phyloP scores from a whole-genome alignment of 768 basidiomycete species.

The Collybia sordida region DNA sequence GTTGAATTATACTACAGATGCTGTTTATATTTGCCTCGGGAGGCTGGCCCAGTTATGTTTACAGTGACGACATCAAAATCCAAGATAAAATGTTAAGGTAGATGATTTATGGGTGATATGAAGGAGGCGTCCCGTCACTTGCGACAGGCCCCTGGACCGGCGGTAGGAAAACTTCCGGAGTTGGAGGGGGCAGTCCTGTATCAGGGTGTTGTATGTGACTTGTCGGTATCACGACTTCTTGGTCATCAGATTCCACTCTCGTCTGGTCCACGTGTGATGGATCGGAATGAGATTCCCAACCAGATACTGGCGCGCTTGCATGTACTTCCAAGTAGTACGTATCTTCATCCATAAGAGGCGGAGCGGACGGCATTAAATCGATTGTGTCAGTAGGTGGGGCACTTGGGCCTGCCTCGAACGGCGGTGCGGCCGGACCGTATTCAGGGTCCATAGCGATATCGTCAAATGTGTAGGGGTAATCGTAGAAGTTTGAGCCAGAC shows the following conservation, averaged over 20 bases:
- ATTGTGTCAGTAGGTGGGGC: constrained; percentile 27
- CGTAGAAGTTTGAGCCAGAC: constrained; percentile 36
- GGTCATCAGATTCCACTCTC: neutral
- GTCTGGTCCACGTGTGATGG: neutral
- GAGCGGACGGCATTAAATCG: constrained; percentile 45
- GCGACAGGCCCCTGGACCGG: constrained; percentile 18
- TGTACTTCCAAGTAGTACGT: constrained; percentile 10
- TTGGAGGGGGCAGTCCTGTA: neutral
- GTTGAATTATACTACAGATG: constrained; percentile 3
- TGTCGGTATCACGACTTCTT: constrained; percentile 6
- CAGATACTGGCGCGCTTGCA: constrained; percentile 10
- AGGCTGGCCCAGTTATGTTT: no score
- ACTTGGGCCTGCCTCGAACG: constrained; percentile 42
- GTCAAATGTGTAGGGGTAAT: constrained; percentile 42
- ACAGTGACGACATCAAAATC: constrained; percentile 6
- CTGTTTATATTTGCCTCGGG: neutral
- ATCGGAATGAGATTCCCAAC: neutral
- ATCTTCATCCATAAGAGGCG: constrained; percentile 16
- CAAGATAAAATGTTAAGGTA: constrained; percentile 9
- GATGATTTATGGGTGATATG: constrained; percentile 16
- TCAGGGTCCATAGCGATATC: constrained; percentile 31
- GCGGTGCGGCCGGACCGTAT: constrained; percentile 41
- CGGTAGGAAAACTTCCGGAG: neutral
- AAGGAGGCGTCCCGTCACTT: constrained; percentile 17
- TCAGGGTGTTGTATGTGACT: neutral